Conservation (phyloP, 495 filamentous ascomycete species). For the Penicillium verhagenii region DNA sequence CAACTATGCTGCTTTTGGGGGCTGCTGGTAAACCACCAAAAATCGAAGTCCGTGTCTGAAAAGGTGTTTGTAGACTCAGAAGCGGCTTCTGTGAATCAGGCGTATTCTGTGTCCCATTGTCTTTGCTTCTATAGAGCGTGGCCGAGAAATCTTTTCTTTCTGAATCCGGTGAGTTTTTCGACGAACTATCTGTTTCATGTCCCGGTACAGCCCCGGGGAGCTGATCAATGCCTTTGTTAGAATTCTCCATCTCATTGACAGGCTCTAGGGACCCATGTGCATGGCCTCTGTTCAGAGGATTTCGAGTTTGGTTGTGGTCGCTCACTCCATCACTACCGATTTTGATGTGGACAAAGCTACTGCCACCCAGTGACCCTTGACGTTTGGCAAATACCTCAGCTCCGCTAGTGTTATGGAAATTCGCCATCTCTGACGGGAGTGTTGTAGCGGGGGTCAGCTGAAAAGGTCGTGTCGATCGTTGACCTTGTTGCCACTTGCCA, state of each 20-base stretch:
- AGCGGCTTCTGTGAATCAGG: slow-evolving; percentile 25
- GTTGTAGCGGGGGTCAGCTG: neutral
- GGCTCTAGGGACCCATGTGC: neutral
- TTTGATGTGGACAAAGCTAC: neutral
- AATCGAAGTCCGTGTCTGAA: neutral
- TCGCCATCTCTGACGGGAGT: neutral
- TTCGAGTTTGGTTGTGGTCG: neutral
- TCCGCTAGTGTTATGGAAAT: neutral
- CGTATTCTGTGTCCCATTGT: slow-evolving; percentile 3
- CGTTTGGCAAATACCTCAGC: neutral
- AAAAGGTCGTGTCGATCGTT: neutral
- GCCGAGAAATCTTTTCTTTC: neutral
- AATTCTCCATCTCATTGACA: neutral
- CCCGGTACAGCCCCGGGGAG: neutral
- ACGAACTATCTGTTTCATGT: neutral
- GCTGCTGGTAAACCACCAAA: neutral
- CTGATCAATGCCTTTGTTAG: neutral
- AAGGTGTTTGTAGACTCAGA: slow-evolving; percentile 4
- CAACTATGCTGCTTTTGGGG: slow-evolving; percentile 22
- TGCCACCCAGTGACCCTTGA: neutral
- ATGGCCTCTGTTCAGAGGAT: neutral
- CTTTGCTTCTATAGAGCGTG: neutral
- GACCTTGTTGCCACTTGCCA: neutral
- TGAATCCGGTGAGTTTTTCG: neutral
- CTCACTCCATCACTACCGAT: neutral